Conservation (phyloP, 2,329 filamentous ascomycete species). For the Blastomyces emzantsi region DNA sequence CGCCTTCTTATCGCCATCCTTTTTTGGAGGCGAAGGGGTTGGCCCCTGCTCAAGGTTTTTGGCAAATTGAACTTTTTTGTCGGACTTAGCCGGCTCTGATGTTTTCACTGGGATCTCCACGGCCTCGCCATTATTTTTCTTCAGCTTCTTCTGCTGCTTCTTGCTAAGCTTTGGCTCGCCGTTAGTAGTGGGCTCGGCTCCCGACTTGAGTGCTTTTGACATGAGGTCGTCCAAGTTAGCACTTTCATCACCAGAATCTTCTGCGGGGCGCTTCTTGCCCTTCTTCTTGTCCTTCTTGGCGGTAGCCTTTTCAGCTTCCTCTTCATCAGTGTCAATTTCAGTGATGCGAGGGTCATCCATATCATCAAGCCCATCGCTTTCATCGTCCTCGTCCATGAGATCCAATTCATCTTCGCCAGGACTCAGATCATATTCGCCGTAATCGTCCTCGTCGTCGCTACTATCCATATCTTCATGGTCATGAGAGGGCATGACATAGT, state of each 20-base stretch:
- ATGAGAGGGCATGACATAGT: constrained; percentile 72
- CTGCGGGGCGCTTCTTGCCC: constrained; percentile 87
- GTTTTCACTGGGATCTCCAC: constrained; percentile 48
- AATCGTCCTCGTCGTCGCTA: constrained; percentile 55
- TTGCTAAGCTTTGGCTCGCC: constrained; percentile 75
- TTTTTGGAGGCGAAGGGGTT: constrained; percentile 52
- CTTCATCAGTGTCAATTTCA: constrained; percentile 72
- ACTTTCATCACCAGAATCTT: constrained; percentile 54
- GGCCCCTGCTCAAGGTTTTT: constrained; percentile 98
- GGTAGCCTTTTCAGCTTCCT: constrained; percentile 51
- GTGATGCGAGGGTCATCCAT: constrained; percentile 71
- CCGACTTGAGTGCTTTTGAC: constrained; percentile 54
- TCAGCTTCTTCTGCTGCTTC: constrained; percentile 95
- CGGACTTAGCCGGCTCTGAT: constrained; percentile 52
- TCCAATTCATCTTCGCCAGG: constrained; percentile 70
- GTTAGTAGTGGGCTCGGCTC: constrained; percentile 40
- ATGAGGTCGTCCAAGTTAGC: constrained; percentile 71
- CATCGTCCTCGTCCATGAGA: constrained; percentile 46
- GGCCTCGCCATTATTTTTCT: constrained; percentile 96
- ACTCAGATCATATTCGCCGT: constrained; percentile 59
- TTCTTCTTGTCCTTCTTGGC: constrained; percentile 44
- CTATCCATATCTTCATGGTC: constrained; percentile 27
- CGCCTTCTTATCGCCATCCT: constrained; percentile 38
- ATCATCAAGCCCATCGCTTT: constrained; percentile 68
- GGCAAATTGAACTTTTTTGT: constrained; percentile 98